Conservation (phyloP, 176 grass and related monocot species). For the Stipa capillata region DNA sequence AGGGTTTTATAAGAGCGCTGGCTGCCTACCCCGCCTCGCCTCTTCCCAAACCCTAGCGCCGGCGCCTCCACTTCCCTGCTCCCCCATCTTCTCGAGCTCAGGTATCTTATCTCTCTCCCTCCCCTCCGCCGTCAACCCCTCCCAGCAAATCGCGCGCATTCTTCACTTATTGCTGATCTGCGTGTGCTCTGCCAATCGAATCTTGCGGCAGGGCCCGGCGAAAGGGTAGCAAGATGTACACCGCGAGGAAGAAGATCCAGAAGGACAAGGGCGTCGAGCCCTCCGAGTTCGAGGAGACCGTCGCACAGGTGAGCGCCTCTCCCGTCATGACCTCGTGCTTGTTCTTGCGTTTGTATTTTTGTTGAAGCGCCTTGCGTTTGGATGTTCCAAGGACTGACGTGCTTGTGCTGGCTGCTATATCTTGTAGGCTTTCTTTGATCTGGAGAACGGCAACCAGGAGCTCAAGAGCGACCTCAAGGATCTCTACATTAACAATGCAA, state of each 20-base stretch:
- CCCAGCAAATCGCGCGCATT: not conserved
- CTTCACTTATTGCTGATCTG: not conserved
- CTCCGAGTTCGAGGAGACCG: conserved; percentile 82
- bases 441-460: conserved; percentile 86
- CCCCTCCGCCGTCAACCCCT: not conserved
- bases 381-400: not conserved
- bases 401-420: not conserved
- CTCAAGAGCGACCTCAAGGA: conserved; percentile 95
- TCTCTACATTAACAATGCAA: conserved; percentile 75
- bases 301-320: conserved; percentile 57
- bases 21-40: not conserved
- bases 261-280: conserved; percentile 96
- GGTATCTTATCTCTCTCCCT: conserved; percentile 10
- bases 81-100: conserved; percentile 7
- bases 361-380: not conserved
- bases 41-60: conserved; percentile 30
- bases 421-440: conserved; percentile 81
- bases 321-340: no score
- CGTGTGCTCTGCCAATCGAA: not conserved
- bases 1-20: conserved; percentile 35
- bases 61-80: conserved; percentile 35
- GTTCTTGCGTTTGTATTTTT: not conserved
- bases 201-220: conserved; percentile 14
- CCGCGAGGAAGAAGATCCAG: conserved; percentile 92
- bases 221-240: conserved; percentile 69